Percentiles rank a stretch among this genome's conserved stretches.
Conservation (phyloP, 78 protist genomes). For the Dictyostelium discoideum region DNA sequence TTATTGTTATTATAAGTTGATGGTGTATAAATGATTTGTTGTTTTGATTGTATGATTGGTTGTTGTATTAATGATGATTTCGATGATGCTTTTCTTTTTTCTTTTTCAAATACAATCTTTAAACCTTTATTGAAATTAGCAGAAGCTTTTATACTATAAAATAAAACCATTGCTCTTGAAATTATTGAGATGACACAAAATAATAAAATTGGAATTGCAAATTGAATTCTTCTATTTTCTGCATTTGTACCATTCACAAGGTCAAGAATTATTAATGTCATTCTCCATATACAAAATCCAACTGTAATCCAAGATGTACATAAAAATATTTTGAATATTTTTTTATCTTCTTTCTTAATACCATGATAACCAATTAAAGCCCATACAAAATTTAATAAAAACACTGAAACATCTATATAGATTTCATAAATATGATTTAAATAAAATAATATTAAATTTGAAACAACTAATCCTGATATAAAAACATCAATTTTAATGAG, state of each 20-base stretch:
- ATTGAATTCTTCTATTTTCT: not conserved
- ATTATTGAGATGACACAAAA: not conserved
- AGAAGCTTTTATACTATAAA: not conserved
- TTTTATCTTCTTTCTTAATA: not conserved
- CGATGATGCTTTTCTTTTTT: not conserved
- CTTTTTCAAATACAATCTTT: conserved; percentile 24
- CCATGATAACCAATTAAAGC: not conserved
- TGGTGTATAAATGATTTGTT: not conserved
- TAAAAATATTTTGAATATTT: not conserved
- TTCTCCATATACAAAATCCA: not conserved
- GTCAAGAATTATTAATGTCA: not conserved
- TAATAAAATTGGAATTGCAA: not conserved
- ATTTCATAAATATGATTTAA: not conserved
- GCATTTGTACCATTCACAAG: not conserved
- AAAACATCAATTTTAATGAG: conserved; percentile 25
- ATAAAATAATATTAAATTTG: not conserved
- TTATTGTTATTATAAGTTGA: no score
- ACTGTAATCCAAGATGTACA: not conserved
- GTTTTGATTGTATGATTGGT: not conserved
- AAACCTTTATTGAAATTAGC: conserved; percentile 23
- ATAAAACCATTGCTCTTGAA: not conserved
- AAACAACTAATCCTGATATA: not conserved
- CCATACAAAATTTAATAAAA: conserved; percentile 16
- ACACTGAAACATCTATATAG: not conserved
- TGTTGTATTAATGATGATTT: not conserved